phyloP scores from a whole-genome alignment of 768 basidiomycete species.

The Floccularia luteovirens region DNA sequence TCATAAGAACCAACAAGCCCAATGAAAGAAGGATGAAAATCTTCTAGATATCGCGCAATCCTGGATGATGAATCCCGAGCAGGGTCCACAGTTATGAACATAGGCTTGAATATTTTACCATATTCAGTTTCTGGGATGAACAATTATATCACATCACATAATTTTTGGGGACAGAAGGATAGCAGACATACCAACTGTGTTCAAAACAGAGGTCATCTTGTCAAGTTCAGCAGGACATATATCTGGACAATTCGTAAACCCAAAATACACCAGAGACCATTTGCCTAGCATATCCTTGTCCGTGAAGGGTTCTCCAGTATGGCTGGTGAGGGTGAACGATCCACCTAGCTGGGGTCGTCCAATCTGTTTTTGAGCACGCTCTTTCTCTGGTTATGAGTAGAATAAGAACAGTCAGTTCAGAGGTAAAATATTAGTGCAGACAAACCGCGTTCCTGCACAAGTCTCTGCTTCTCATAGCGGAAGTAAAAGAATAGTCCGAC shows the following conservation, averaged over 20 bases:
- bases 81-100: slow-evolving; percentile 97
- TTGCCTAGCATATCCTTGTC: slow-evolving; percentile 81
- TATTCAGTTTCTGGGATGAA: slow-evolving; percentile 49
- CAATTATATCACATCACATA: slow-evolving; percentile 4
- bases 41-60: slow-evolving; percentile 59
- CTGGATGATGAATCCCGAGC: slow-evolving; percentile 71
- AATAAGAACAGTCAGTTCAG: slow-evolving; percentile 13
- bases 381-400: slow-evolving; percentile 57
- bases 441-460: slow-evolving; percentile 69
- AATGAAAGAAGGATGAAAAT: slow-evolving; percentile 88
- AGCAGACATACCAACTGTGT: slow-evolving; percentile 53
- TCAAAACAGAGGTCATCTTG: slow-evolving; percentile 79
- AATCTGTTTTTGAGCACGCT: slow-evolving; percentile 62
- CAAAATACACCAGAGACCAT: slow-evolving; percentile 93
- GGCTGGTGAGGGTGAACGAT: slow-evolving; percentile 71
- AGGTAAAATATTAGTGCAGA: background rate
- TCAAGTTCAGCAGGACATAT: slow-evolving; percentile 98
- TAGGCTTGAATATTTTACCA: slow-evolving; percentile 71
- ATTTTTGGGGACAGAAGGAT: background rate
- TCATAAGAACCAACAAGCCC: slow-evolving; percentile 85
- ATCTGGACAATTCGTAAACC: slow-evolving; percentile 99
- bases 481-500: slow-evolving; percentile 85
- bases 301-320: slow-evolving; percentile 65
- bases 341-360: slow-evolving; percentile 90
- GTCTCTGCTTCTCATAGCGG: slow-evolving; percentile 72